Base-by-base conservation (phyloP, 2,329 filamentous ascomycete genomes). In the Xylaria sp. region DNA sequence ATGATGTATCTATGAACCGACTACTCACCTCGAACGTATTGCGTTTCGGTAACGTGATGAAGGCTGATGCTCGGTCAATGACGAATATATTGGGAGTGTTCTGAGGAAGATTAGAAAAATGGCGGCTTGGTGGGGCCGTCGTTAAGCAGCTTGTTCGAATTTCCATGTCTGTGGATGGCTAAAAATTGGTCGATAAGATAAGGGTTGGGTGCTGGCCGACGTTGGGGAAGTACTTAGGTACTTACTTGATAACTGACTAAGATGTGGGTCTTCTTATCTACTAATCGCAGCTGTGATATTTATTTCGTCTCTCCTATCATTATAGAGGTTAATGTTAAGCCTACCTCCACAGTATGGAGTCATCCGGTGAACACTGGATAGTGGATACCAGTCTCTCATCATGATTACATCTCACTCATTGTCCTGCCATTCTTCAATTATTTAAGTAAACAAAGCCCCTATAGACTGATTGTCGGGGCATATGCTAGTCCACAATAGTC, bases 31-130 rank as follows among this genome's bases (percentile, higher is more conserved):
- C 68, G 68, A 70, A 70, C 68, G 66, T 63, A 49, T 57, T 62
- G 56, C 81, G 87, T 89, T 88, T 85, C 90, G 89, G 90, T 90
- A 92, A 92, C 86, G 90, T 93, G 90, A 92, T 70, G 68, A 70
- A 70, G 68, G 68, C 68, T 67, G 68, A 42, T 66, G 66, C n/a
- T 65, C 31, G 22, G 49, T 56, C 45, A 39, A 61, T 38, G 54
- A 49, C 29, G 58, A 64, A 60, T 45, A 51, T 64, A 42, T 67
- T 22, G 49, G 20, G 57, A 63, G 33, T 25, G 36, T 55, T 25
- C 17, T 11, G 15, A 17, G 54, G 29, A 66, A 70, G 66, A 58
- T 66, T 58, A 65, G 61, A 22, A 45, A 70, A 72, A 69, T 70
- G 57, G 67, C 66, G 25, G 58, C 51, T 57, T 64, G 38, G 63